Evolutionary conservation across 257 asterid genomes (phyloP), one percentile per base, ranked within the genome.

Genomic region (Ballota nigra): DNA sequence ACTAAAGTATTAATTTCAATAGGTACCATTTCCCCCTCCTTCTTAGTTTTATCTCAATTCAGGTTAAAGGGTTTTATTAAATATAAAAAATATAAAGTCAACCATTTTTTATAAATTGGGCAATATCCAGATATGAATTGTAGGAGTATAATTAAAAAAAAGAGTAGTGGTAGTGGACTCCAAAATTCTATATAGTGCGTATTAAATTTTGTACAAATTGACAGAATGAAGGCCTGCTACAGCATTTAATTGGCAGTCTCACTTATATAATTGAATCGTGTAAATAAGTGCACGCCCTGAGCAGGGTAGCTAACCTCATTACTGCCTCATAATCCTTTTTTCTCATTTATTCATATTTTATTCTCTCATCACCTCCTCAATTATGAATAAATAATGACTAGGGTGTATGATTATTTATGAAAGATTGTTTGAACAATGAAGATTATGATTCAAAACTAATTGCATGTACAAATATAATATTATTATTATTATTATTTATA

Each of bases 311-410:
- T 53, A 66, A 31, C 36, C 64, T 47, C 70, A 60, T 49, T 47
- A n/a, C n/a, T n/a, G n/a, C n/a, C 33, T 23, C 52, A 28, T 61
- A 29, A 61, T 55, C 66, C 19, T 3, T 10, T 22, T 3, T 10
- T 18, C n/a, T 28, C 5, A 3, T 15, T 53, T 51, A 4, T 16
- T 57, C 24, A 12, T 57, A 57, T 57, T 26, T 57, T 12, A 23
- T 24, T 36, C 26, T 56, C 34, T 19, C 24, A 8, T 56, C 53
- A 22, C 60, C 31, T 8, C 55, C 19, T 75, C 71, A 68, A 57
- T 70, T 71, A 79, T 79, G 66, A 29, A 63, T 24, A 10, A 52
- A 78, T 72, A 41, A 75, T 77, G 63, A 49, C 63, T 71, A 12
- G 26, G 10, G 34, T n/a, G n/a, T 19, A 15, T 47, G n/a, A 11